Percentiles rank a stretch among this genome's conserved stretches.
These are phyloP conservation scores for Globisporangium acanthophoron DNA, from an alignment of 352 stramenopile genomes.

Conservation along the genomic window DNA sequence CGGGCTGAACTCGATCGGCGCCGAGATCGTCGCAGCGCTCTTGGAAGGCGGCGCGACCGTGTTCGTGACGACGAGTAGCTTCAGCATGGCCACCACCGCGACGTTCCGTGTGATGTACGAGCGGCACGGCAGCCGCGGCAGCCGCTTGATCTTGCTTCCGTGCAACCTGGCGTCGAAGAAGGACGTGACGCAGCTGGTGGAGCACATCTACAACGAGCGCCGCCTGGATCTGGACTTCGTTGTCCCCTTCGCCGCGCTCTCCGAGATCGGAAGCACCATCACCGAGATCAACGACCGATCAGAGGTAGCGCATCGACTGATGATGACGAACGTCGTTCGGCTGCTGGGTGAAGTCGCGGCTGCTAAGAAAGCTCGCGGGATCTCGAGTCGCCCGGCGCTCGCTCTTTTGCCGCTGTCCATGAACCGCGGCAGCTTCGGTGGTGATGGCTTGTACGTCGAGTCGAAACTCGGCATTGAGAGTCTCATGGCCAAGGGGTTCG, in stretches of 20 bases:
- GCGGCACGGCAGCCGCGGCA: constrained; percentile 75
- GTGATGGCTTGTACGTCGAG: constrained; percentile 85
- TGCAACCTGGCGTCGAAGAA: constrained; percentile 85
- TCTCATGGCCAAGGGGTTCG: constrained; percentile 84
- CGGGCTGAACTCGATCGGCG: constrained; percentile 81
- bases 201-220: constrained; percentile 80
- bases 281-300: constrained; percentile 70
- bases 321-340: constrained; percentile 85
- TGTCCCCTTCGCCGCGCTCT: constrained; percentile 83
- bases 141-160: constrained; percentile 69
- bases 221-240: constrained; percentile 84
- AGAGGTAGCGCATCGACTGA: constrained; percentile 82
- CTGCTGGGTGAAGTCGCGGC: constrained; percentile 74
- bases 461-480: constrained; percentile 85
- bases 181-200: constrained; percentile 64
- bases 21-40: constrained; percentile 79
- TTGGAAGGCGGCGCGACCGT: constrained; percentile 82
- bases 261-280: constrained; percentile 74
- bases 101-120: constrained; percentile 84
- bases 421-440: constrained; percentile 85
- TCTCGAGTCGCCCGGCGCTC: constrained; percentile 69
- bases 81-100: constrained; percentile 40
- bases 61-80: constrained; percentile 83
- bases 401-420: constrained; percentile 77
- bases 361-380: constrained; percentile 65